Evolutionary conservation across 345 rosid species (phyloP).

Genomic region (Syzygium grande): DNA sequence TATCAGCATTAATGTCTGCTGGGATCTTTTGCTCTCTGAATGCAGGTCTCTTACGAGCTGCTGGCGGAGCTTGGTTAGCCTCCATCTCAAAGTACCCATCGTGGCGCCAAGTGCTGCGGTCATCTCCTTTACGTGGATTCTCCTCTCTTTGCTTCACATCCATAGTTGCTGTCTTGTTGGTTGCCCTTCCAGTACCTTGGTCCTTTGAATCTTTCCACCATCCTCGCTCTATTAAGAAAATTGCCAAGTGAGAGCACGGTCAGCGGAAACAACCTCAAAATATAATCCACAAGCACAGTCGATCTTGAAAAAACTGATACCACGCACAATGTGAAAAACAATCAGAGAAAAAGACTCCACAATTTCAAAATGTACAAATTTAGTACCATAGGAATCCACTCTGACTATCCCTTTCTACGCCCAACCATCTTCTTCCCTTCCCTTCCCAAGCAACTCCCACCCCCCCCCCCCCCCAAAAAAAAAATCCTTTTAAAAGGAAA

Average conservation of each 20-base stretch:
- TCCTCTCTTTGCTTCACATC: slow-evolving; percentile 31
- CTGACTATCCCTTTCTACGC: neutral
- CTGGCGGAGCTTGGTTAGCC: slow-evolving; percentile 25
- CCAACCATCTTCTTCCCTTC: neutral
- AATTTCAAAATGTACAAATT: neutral
- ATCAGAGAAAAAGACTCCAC: neutral
- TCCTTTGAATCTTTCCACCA: slow-evolving; percentile 55
- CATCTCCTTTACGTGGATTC: slow-evolving; percentile 24
- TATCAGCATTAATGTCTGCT: slow-evolving; percentile 25
- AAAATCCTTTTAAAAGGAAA: no score
- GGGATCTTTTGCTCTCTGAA: slow-evolving; percentile 69
- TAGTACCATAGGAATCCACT: neutral
- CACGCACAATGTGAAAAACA: neutral
- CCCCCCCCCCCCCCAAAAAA: neutral
- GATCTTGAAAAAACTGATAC: neutral
- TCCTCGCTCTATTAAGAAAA: slow-evolving; percentile 34
- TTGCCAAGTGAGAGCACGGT: slow-evolving; percentile 7
- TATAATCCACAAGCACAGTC: neutral
- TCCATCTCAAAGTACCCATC: slow-evolving; percentile 62
- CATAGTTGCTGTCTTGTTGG: slow-evolving; percentile 20
- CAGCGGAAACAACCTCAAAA: neutral
- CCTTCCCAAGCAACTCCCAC: neutral
- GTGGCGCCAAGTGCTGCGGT: slow-evolving; percentile 43
- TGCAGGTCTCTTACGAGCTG: slow-evolving; percentile 65
- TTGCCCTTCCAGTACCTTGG: slow-evolving; percentile 25